A percentile compares a stretch with the other conserved stretches of the same genome.
phyloP scores from a whole-genome alignment of 1,139 yeast species.

The Magnusiomyces starmeri region DNA sequence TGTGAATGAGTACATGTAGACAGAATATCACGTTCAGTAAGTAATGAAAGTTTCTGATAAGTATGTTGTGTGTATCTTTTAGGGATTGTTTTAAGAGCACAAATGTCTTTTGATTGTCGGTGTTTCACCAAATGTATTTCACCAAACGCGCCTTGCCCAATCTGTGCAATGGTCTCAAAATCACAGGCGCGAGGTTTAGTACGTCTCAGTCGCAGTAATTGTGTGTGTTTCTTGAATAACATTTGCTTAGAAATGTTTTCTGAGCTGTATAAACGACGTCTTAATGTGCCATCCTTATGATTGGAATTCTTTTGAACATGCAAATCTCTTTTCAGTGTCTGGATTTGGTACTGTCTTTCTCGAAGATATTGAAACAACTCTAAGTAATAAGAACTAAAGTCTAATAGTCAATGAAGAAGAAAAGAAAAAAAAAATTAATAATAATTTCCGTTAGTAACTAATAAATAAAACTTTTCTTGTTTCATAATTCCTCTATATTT shows the following conservation, averaged over 20 bases:
- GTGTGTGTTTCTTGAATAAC: background rate
- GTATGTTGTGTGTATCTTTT: constrained; percentile 13
- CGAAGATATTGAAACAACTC: background rate
- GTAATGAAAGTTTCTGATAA: constrained; percentile 14
- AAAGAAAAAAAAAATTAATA: background rate
- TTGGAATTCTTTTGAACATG: background rate
- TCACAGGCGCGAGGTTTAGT: constrained; percentile 12
- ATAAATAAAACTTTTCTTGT: too few species aligned
- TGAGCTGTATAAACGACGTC: background rate
- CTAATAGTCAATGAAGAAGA: background rate
- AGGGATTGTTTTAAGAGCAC: constrained; percentile 15
- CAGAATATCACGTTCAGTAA: constrained; percentile 16
- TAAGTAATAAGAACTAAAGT: background rate
- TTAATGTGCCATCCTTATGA: background rate
- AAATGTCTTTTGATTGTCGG: constrained; percentile 9
- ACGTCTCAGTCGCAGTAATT: constrained; percentile 7
- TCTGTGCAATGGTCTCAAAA: constrained; percentile 13
- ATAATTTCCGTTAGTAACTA: background rate
- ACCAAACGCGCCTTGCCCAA: constrained; percentile 18
- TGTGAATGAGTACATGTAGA: constrained; percentile 12
- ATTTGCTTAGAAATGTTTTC: background rate
- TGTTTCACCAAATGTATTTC: constrained; percentile 16
- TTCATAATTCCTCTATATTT: too few species aligned
- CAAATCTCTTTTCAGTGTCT: background rate
- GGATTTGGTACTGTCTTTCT: background rate